Percentiles rank a stretch among this genome's conserved stretches.
phyloP scores from a whole-genome alignment of 2,329 filamentous ascomycete genomes.

The Thelonectria olida region DNA sequence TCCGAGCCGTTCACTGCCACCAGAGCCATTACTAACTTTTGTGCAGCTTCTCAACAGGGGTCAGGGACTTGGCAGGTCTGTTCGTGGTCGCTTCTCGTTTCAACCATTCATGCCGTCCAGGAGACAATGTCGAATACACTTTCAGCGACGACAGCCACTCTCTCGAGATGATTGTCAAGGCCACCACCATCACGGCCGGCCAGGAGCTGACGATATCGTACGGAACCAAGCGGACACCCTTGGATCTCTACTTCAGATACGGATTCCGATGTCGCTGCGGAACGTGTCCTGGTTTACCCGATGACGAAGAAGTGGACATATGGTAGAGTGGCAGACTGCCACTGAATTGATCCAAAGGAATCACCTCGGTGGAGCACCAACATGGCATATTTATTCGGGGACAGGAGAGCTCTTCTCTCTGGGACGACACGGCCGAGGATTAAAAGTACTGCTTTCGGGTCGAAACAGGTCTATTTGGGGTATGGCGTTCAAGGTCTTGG shows the following conservation, averaged over 20 bases:
- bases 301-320: constrained; percentile 19
- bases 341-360: no score
- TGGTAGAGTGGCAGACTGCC: no score
- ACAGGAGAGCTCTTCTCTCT: not conserved
- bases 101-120: constrained; percentile 64
- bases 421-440: not conserved
- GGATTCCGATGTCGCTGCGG: constrained; percentile 65
- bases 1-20: not conserved
- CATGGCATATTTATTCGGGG: not conserved
- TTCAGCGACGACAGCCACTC: constrained; percentile 47
- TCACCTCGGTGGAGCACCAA: not conserved
- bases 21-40: not conserved
- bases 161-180: constrained; percentile 53
- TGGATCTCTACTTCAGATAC: constrained; percentile 53
- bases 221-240: constrained; percentile 45
- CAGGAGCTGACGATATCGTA: constrained; percentile 64
- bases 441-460: not conserved
- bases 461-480: not conserved
- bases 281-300: constrained; percentile 47
- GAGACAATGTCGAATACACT: constrained; percentile 54
- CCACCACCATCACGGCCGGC: constrained; percentile 49
- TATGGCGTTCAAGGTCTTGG: not conserved
- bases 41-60: constrained; percentile 43
- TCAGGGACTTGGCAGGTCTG: constrained; percentile 46
- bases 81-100: constrained; percentile 64